A percentile compares a stretch with the other conserved stretches of the same genome.
Evolutionary conservation across 2,329 filamentous ascomycete species (phyloP).

Genomic region (Biscogniauxia mediterranea): DNA sequence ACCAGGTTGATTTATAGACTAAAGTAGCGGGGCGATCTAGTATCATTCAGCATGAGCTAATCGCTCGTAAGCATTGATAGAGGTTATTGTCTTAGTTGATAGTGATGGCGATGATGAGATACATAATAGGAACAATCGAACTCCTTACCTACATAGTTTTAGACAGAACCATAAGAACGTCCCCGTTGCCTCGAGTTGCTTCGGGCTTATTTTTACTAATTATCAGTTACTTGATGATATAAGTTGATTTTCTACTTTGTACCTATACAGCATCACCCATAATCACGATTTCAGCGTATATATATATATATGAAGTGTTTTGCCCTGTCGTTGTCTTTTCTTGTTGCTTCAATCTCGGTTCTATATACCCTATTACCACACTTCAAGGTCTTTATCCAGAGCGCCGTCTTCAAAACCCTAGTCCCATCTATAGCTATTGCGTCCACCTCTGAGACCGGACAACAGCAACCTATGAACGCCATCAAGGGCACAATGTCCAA

Average conservation of each 20-base stretch:
- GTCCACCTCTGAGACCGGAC: conserved; percentile 1
- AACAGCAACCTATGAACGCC: conserved; percentile 31
- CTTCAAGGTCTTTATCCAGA: conserved; percentile 16
- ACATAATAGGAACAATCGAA: conserved; percentile 1
- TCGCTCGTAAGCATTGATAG: conserved; percentile 21
- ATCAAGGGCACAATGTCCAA: conserved; percentile 58
- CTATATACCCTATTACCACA: conserved; percentile 23
- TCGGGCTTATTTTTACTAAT: neutral
- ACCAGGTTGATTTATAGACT: too few species aligned
- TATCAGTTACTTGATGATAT: neutral
- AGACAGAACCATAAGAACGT: neutral
- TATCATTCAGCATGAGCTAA: conserved; percentile 32
- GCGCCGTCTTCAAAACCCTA: conserved; percentile 1
- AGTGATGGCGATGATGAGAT: conserved; percentile 1
- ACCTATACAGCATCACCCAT: too few species aligned
- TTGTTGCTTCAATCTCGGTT: conserved; percentile 30
- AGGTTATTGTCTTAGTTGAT: too few species aligned
- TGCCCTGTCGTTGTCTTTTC: conserved; percentile 24
- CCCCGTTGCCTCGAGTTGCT: neutral
- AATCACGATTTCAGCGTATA: too few species aligned
- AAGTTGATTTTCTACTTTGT: too few species aligned
- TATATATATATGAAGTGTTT: conserved; percentile 35
- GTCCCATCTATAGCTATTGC: neutral
- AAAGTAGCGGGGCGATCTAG: conserved; percentile 8
- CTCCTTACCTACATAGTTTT: too few species aligned